Evolutionary conservation across 164 flowering plant genomes (phyloP), one percentile per base, ranked within the genome.

Genomic region (Hamamelis virginiana): DNA sequence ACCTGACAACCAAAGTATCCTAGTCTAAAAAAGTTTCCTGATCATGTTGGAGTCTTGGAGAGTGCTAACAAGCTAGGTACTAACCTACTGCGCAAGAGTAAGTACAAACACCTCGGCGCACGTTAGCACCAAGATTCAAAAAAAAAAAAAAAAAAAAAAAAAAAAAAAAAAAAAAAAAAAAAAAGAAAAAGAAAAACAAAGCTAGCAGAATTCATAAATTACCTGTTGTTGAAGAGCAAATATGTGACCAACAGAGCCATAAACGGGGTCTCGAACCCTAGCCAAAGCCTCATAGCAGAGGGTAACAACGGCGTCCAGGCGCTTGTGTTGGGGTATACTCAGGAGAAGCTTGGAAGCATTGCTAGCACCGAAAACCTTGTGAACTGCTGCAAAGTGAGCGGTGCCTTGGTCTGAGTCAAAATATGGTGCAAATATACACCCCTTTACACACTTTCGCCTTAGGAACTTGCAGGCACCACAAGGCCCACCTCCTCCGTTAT

Each of bases 191-290:
- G 19, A 22, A 52, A 33, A 33, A 2, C 6, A 33, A 33, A 33
- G 41, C 41, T 33, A n/a, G n/a, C n/a, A n/a, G n/a, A n/a, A n/a
- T n/a, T n/a, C n/a, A n/a, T 33, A 33, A 33, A 33, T 33, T 55
- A 83, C 86, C 81, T 83, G 86, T 16, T 83, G 86, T 62, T 83
- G 86, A n/a, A 83, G 82, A 38, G 86, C 9, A 55, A 81, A 80
- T 61, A 83, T 75, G 55, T 83, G 84, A 43, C 66, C 72, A 12
- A 81, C 82, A 56, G 78, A 80, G 64, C 86, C 86, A 60, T 80
- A 83, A 33, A 83, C 79, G 16, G 86, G 86, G 74, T 83, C 86
- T 63, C 81, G 63, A 50, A 77, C 64, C 73, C 86, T 69, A 64
- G 86, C 77, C 58, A 75, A 57, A 9, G 86, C 86, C 62, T 83